Conservation (phyloP, 2,329 filamentous ascomycete species). For the Atkinsonella texensis region DNA sequence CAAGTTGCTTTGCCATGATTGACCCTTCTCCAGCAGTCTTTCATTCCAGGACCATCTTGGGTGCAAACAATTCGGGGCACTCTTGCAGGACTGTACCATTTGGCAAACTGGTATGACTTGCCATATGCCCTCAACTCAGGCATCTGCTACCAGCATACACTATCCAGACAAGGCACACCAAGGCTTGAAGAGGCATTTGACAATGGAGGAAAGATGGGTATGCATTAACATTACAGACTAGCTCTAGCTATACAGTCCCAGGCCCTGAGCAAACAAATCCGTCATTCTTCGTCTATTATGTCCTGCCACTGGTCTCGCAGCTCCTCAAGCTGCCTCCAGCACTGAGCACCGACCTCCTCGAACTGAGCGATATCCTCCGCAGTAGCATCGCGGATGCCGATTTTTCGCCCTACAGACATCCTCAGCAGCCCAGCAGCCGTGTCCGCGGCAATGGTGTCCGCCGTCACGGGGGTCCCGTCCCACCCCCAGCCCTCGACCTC, state of each 20-base stretch:
- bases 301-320: conserved; percentile 55
- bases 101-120: too few species aligned
- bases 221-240: too few species aligned
- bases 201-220: too few species aligned
- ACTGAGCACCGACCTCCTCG: conserved; percentile 44
- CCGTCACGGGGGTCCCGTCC: conserved; percentile 42
- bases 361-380: conserved; percentile 49
- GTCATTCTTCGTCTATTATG: conserved; percentile 10
- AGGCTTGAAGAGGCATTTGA: too few species aligned
- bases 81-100: too few species aligned
- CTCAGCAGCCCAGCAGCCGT: conserved; percentile 33
- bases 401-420: conserved; percentile 45
- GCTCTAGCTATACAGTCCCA: background rate
- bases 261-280: background rate
- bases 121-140: too few species aligned
- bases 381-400: conserved; percentile 45
- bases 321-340: conserved; percentile 62
- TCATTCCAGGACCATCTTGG: too few species aligned
- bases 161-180: too few species aligned
- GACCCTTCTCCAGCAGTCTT: too few species aligned
- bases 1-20: too few species aligned
- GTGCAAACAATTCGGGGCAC: too few species aligned
- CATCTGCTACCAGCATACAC: too few species aligned
- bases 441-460: conserved; percentile 30
- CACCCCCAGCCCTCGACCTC: conserved; percentile 84